Conservation (phyloP, 345 rosid species). For the Corchorus olitorius region DNA sequence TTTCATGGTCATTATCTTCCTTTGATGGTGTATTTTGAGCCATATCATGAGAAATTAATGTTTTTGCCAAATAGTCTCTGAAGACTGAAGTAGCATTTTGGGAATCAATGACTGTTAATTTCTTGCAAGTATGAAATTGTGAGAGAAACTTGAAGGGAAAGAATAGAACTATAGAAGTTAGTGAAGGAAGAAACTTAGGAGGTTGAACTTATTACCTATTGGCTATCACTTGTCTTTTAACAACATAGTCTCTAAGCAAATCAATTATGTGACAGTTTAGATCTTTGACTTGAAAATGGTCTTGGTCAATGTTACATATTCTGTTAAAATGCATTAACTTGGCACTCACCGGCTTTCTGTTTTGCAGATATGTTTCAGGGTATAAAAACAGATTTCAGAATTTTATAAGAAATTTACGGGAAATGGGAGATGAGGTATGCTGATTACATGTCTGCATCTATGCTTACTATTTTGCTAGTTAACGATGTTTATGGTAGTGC, state of each 20-base stretch:
- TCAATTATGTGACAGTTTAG: slow-evolving; percentile 13
- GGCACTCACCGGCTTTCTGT: slow-evolving; percentile 19
- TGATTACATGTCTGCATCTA: not conserved
- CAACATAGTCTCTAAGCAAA: not conserved
- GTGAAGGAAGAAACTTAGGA: too few species aligned
- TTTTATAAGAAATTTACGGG: slow-evolving; percentile 85
- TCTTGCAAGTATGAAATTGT: too few species aligned
- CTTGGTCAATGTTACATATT: not conserved
- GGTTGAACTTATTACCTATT: too few species aligned
- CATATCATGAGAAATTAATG: too few species aligned
- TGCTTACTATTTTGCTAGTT: not conserved
- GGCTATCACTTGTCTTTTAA: too few species aligned
- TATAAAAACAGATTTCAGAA: slow-evolving; percentile 98
- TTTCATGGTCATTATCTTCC: not conserved
- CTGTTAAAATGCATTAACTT: not conserved
- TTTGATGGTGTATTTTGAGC: too few species aligned
- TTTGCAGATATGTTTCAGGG: slow-evolving; percentile 92
- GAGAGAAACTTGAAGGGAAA: too few species aligned
- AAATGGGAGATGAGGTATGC: slow-evolving; percentile 97
- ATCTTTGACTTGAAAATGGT: slow-evolving; percentile 4
- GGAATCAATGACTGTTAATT: too few species aligned
- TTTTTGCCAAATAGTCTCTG: too few species aligned
- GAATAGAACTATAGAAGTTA: too few species aligned
- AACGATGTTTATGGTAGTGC: not conserved
- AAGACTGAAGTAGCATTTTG: too few species aligned